A percentile compares a stretch with the other conserved stretches of the same genome.
Conservation (phyloP, 805 yeast genomes). For the Wickerhamiella spandovensis region DNA sequence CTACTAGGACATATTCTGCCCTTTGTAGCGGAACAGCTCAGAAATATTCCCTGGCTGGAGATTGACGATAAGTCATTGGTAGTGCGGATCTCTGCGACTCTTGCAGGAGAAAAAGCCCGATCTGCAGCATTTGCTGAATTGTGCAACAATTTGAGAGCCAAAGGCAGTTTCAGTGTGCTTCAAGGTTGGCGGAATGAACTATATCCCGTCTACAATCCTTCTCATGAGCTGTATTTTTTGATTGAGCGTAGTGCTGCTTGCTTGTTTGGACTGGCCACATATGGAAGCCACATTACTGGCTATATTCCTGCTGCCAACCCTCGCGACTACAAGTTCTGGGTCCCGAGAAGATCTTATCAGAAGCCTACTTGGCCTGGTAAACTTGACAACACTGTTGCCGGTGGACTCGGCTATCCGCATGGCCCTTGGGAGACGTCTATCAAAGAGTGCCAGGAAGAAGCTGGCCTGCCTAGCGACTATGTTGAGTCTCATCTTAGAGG, state of each 20-base stretch:
- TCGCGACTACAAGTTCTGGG: constrained; percentile 42
- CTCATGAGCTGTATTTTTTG: constrained; percentile 43
- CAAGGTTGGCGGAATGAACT: constrained; percentile 72
- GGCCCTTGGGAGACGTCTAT: constrained; percentile 62
- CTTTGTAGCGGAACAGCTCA: constrained; percentile 7
- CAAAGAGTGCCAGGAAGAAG: constrained; percentile 87
- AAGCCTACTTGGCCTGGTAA: constrained; percentile 84
- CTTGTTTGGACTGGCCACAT: constrained; percentile 72
- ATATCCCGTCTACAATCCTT: constrained; percentile 54
- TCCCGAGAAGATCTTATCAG: constrained; percentile 63
- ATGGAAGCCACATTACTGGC: constrained; percentile 83
- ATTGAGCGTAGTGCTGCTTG: constrained; percentile 76
- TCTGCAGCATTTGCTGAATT: constrained; percentile 10
- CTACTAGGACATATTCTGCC: constrained; percentile 16
- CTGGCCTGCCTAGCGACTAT: constrained; percentile 48
- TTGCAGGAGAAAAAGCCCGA: constrained; percentile 2
- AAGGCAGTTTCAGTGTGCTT: constrained; percentile 17
- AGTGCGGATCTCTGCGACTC: constrained; percentile 5
- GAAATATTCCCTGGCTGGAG: constrained; percentile 2
- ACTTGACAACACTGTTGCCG: constrained; percentile 91
- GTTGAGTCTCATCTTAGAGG: constrained; percentile 34
- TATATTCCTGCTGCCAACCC: constrained; percentile 37
- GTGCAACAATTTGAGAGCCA: constrained; percentile 16
- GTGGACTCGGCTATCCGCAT: constrained; percentile 78
- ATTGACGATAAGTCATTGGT: background rate